Evolutionary conservation across 345 rosid species (phyloP).

Genomic region (Mangifera indica): DNA sequence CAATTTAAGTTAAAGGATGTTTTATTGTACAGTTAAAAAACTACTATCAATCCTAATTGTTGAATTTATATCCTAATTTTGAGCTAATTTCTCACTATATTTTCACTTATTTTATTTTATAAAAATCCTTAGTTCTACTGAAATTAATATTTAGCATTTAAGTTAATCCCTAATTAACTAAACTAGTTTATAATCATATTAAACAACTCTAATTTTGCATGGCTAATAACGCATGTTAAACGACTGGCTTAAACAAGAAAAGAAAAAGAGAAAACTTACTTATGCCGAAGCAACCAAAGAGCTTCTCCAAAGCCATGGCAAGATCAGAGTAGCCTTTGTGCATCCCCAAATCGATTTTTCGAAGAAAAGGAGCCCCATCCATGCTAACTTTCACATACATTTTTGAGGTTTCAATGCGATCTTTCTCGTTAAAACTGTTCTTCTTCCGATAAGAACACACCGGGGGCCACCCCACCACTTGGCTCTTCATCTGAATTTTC

Average conservation of each 20-base stretch:
- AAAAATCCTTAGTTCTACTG: no score
- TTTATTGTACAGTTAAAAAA: no score
- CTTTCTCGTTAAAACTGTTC: constrained; percentile 49
- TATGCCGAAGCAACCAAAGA: constrained; percentile 61
- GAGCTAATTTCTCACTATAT: no score
- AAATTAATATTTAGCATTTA: no score
- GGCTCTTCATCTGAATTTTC: constrained; percentile 45
- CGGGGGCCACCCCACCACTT: constrained; percentile 98
- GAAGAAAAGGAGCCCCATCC: constrained; percentile 87
- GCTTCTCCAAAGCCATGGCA: constrained; percentile 65
- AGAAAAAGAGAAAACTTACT: constrained; percentile 39
- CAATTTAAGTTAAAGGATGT: no score
- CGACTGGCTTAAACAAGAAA: not conserved
- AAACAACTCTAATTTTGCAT: no score
- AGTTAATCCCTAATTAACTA: no score
- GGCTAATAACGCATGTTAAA: constrained; percentile 21
- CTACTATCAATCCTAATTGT: no score
- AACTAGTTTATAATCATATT: no score
- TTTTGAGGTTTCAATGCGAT: constrained; percentile 21
- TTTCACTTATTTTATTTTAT: no score
- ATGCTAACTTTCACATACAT: constrained; percentile 82
- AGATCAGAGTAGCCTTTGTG: constrained; percentile 58
- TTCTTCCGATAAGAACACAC: constrained; percentile 76
- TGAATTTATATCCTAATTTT: no score
- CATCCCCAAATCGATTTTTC: constrained; percentile 72